Conservation (phyloP, 345 rosid genomes). For the Lepidium aucheri region DNA sequence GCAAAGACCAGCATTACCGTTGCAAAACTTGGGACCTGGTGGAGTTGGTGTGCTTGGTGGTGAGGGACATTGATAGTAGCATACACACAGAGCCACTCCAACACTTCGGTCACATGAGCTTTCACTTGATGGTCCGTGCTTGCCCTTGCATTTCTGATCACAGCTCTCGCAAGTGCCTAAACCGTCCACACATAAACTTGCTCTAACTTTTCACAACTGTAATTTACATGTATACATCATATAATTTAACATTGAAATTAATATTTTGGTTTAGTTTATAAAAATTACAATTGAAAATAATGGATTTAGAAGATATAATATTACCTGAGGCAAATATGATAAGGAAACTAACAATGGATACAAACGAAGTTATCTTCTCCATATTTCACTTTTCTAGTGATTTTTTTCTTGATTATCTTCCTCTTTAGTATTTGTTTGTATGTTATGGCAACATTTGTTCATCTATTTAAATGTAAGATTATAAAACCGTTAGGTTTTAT, state of each 20-base stretch:
- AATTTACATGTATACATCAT: too few relatives aligned
- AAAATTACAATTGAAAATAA: background rate
- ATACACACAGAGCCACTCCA: background rate
- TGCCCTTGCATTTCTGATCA: constrained; percentile 9
- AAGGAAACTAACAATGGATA: background rate
- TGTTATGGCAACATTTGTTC: background rate
- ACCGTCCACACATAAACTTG: background rate
- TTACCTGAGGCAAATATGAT: constrained; percentile 9
- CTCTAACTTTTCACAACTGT: background rate
- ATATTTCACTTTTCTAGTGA: background rate
- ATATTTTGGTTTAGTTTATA: background rate
- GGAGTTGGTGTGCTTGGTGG: background rate
- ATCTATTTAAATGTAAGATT: background rate
- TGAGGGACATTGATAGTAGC: constrained; percentile 3
- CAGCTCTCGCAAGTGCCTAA: constrained; percentile 11
- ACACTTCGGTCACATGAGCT: background rate
- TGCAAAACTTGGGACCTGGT: background rate
- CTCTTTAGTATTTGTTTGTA: background rate
- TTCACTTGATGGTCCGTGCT: constrained; percentile 15
- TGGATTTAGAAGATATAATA: background rate
- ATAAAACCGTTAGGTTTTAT: background rate
- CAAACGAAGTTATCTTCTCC: background rate
- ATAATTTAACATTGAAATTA: background rate
- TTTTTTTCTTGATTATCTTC: background rate
- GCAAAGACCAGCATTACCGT: constrained; percentile 9